Evolutionary conservation across 2,329 filamentous ascomycete species (phyloP), one percentile per base, ranked within the genome.

Genomic region (Diaporthe ampelina): DNA sequence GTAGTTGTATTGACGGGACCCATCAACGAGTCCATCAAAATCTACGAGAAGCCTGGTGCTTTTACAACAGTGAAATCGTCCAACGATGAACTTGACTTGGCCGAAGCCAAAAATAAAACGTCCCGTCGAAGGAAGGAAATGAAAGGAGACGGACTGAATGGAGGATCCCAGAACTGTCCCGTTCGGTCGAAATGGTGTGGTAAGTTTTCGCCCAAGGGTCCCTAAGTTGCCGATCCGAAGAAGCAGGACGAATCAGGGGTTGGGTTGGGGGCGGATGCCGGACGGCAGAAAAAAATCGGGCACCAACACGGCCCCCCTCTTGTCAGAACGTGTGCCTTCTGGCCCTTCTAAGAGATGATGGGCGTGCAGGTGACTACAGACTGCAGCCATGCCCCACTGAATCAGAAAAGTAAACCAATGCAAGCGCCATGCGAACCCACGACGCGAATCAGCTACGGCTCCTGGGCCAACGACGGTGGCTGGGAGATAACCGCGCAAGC

Each of bases 261-360:
- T 13, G 37, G 45, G 43, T 59, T 29, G 65, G 56, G 63, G 40
- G 54, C n/a, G 52, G 72, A 59, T 69, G 61, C 63, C 45, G 72
- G 54, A 29, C 32, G 70, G 70, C 59, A 43, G 43, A 43, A 29
- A 35, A 50, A 35, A 50, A 52, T 74, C 72, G 72, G 72, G 72
- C 72, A 74, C 29, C 72, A 74, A 74, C 40, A 52, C 37, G 67
- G 56, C 45, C 45, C 45, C 48, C 63, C 48, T 32, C 40, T 19
- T 52, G 15, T 15, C 7, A 52, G n/a, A 15, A 24, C 11, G 0
- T 4, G 43, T 65, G 65, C 57, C 67, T 65, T 29, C 24, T 19
- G 48, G 10, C 37, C 40, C 15, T 43, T 43, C 40, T 43, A 15
- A 67, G 61, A 50, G 59, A 43, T 52, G 54, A 74, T 58, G 57